Percentiles rank a stretch among this genome's conserved stretches.
Evolutionary conservation across 2,329 filamentous ascomycete genomes (phyloP).

Genomic region (Scytalidium lignicola): DNA sequence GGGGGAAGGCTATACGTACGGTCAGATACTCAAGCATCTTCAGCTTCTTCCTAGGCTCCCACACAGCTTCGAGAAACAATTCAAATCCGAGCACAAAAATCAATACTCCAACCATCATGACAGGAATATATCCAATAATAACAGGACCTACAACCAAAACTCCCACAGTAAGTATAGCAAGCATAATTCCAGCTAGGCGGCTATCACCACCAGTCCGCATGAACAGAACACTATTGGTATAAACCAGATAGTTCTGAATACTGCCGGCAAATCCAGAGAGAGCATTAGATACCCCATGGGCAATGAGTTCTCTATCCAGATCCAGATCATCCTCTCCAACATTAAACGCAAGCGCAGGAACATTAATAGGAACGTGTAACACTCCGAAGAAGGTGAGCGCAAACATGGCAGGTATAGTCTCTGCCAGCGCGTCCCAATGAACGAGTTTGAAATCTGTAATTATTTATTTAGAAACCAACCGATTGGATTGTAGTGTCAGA

Average conservation of each 20-base stretch:
- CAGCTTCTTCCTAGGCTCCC: conserved; percentile 82
- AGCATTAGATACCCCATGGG: conserved; percentile 90
- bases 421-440: conserved; percentile 75
- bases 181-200: conserved; percentile 77
- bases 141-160: conserved; percentile 82
- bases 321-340: conserved; percentile 89
- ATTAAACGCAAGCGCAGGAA: conserved; percentile 85
- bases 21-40: conserved; percentile 86
- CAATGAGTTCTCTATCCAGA: conserved; percentile 83
- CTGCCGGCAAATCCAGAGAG: conserved; percentile 82
- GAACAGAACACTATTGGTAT: conserved; percentile 96
- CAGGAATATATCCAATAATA: conserved; percentile 88
- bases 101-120: conserved; percentile 92
- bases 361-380: conserved; percentile 95
- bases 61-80: conserved; percentile 80
- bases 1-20: too few relatives aligned
- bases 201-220: conserved; percentile 88
- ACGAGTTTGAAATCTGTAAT: conserved; percentile 69
- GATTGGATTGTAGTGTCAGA: conserved; percentile 18
- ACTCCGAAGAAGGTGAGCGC: conserved; percentile 96
- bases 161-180: conserved; percentile 73
- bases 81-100: conserved; percentile 96
- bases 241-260: conserved; percentile 95
- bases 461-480: conserved; percentile 6
- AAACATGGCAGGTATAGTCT: conserved; percentile 90